A percentile compares a stretch with the other conserved stretches of the same genome.
These are phyloP conservation scores for Diaporthe amygdali DNA, from an alignment of 2,329 filamentous ascomycete species.

Conservation along the genomic window DNA sequence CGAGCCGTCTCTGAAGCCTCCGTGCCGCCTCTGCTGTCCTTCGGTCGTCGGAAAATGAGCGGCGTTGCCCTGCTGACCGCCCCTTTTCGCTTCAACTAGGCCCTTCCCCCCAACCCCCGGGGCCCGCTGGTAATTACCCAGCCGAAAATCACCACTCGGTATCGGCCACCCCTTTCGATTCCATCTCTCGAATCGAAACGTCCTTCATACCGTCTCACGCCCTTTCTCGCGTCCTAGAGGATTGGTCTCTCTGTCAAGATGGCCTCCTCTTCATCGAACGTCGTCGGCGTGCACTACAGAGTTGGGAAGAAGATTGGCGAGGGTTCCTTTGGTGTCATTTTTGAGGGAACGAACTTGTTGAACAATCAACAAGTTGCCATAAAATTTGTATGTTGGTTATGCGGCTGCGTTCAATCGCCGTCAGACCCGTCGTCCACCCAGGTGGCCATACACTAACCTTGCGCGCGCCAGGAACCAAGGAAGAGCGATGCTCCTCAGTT, in stretches of 20 bases:
- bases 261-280: conserved; percentile 92
- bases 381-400: conserved; percentile 81
- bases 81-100: conserved; percentile 22
- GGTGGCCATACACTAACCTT: conserved; percentile 22
- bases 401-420: not conserved
- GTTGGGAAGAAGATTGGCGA: conserved; percentile 99
- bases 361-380: conserved; percentile 99
- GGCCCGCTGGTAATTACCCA: conserved; percentile 22
- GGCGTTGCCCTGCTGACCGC: conserved; percentile 25
- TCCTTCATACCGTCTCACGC: conserved; percentile 12
- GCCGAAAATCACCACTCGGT: conserved; percentile 18
- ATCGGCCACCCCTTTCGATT: conserved; percentile 15
- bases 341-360: conserved; percentile 96
- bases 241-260: conserved; percentile 51
- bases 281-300: conserved; percentile 97
- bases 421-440: not conserved
- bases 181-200: not conserved
- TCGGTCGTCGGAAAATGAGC: conserved; percentile 21
- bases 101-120: conserved; percentile 7
- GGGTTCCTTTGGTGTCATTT: conserved; percentile 98
- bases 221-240: conserved; percentile 15
- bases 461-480: conserved; percentile 77
- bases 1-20: not conserved
- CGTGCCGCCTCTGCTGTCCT: not conserved
- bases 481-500: conserved; percentile 98